Evolutionary conservation across 495 filamentous ascomycete genomes (phyloP).

Genomic region (Penicillium pulvis): DNA sequence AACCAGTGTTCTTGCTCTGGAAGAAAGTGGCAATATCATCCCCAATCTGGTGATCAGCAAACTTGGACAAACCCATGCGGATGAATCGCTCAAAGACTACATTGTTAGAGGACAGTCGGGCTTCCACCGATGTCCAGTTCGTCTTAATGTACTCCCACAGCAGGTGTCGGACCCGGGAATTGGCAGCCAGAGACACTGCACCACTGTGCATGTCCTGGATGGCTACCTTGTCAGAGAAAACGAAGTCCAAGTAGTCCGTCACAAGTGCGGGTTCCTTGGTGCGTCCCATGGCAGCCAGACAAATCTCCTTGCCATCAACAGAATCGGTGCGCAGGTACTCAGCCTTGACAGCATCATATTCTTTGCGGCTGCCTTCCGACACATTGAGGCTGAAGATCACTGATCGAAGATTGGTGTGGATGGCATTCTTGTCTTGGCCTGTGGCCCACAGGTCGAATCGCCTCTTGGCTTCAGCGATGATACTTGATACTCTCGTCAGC

Average conservation of each 20-base stretch:
- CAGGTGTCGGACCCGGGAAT: slow-evolving; percentile 64
- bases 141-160: slow-evolving; percentile 84
- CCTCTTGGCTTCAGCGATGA: slow-evolving; percentile 67
- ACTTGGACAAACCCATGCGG: slow-evolving; percentile 72
- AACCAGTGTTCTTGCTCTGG: slow-evolving; percentile 73
- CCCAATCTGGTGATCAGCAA: slow-evolving; percentile 66
- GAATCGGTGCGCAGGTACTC: slow-evolving; percentile 80
- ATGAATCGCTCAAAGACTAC: slow-evolving; percentile 88
- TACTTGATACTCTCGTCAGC: slow-evolving; percentile 46
- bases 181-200: slow-evolving; percentile 68
- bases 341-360: slow-evolving; percentile 74
- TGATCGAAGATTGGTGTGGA: slow-evolving; percentile 78
- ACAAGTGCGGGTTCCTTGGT: slow-evolving; percentile 69
- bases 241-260: slow-evolving; percentile 70
- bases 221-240: slow-evolving; percentile 75
- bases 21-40: slow-evolving; percentile 85
- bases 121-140: slow-evolving; percentile 70
- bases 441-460: slow-evolving; percentile 75
- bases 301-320: slow-evolving; percentile 87
- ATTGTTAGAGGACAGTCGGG: slow-evolving; percentile 74
- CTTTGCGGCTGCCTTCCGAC: slow-evolving; percentile 61
- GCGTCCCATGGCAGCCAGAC: slow-evolving; percentile 73
- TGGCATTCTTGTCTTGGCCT: slow-evolving; percentile 62
- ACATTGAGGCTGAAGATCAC: slow-evolving; percentile 81
- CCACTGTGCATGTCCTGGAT: slow-evolving; percentile 86